Percentiles rank a stretch among this genome's conserved stretches.
Evolutionary conservation across 1,139 yeast species (phyloP).

Genomic region (Tardiomyces depauwii): DNA sequence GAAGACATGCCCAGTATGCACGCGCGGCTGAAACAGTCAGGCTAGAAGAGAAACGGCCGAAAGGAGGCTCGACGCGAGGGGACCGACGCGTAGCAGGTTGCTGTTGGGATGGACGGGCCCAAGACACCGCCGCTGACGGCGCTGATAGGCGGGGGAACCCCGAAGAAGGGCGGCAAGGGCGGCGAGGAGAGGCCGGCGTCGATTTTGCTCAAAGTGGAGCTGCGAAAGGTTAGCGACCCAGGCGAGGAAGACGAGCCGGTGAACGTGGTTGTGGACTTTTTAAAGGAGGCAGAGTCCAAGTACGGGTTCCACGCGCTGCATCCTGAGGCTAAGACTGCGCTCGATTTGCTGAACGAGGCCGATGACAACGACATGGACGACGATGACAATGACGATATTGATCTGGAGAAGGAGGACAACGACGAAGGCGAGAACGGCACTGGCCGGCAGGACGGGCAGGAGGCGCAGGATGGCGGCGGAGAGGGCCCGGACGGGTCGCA

Average conservation of each 20-base stretch:
- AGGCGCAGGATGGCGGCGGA: constrained; percentile 20
- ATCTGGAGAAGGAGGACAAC: constrained; percentile 27
- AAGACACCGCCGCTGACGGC: constrained; percentile 2
- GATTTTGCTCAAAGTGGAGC: not conserved
- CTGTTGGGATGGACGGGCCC: not conserved
- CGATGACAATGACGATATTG: constrained; percentile 48
- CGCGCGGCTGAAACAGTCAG: too few relatives aligned
- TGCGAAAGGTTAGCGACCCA: not conserved
- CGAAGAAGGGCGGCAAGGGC: not conserved
- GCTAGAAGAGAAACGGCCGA: too few relatives aligned
- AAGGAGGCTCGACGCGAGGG: too few relatives aligned
- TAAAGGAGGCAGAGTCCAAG: constrained; percentile 72
- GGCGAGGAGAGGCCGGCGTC: not conserved
- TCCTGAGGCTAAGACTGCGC: constrained; percentile 51
- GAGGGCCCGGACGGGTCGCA: constrained; percentile 21
- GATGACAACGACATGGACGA: constrained; percentile 51
- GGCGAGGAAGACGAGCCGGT: not conserved
- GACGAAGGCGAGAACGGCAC: constrained; percentile 14
- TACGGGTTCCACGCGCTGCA: constrained; percentile 72
- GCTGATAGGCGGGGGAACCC: not conserved
- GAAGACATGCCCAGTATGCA: too few relatives aligned
- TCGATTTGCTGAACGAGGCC: constrained; percentile 52
- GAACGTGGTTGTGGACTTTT: constrained; percentile 60
- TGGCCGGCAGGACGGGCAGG: constrained; percentile 21
- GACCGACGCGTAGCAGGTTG: too few relatives aligned